Percentiles rank a stretch among this genome's conserved stretches.
These are phyloP conservation scores for Suhomyces emberorum DNA, from an alignment of 805 yeast genomes.

Conservation along the genomic window DNA sequence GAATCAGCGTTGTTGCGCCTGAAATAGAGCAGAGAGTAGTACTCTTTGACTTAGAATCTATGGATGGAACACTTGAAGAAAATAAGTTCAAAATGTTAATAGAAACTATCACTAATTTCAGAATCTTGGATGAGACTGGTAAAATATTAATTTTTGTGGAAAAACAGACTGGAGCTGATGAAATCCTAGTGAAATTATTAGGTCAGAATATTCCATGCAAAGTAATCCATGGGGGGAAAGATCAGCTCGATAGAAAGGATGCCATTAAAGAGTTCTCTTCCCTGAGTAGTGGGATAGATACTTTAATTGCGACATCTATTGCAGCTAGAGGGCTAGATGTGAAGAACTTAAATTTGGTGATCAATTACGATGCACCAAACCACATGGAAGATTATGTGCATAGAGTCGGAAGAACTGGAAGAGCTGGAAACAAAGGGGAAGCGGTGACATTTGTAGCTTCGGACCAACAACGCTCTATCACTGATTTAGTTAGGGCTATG, in stretches of 20 bases:
- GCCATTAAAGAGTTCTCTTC: slow-evolving; percentile 65
- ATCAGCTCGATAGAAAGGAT: slow-evolving; percentile 74
- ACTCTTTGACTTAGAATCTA: slow-evolving; percentile 45
- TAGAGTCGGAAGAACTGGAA: slow-evolving; percentile 92
- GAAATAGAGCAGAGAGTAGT: slow-evolving; percentile 74
- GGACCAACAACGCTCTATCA: slow-evolving; percentile 59
- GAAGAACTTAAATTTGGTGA: slow-evolving; percentile 74
- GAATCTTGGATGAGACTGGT: slow-evolving; percentile 27
- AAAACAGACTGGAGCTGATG: slow-evolving; percentile 83
- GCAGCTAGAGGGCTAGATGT: slow-evolving; percentile 96
- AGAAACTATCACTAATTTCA: slow-evolving; percentile 49
- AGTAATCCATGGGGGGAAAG: slow-evolving; percentile 90
- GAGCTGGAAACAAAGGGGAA: slow-evolving; percentile 77
- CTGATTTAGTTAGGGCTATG: slow-evolving; percentile 69
- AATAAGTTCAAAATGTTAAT: slow-evolving; percentile 55
- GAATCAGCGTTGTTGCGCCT: slow-evolving; percentile 73
- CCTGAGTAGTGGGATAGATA: slow-evolving; percentile 52
- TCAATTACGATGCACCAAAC: slow-evolving; percentile 70
- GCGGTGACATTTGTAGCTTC: slow-evolving; percentile 60
- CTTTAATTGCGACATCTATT: slow-evolving; percentile 87
- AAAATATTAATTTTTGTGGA: slow-evolving; percentile 83
- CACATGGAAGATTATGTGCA: slow-evolving; percentile 96
- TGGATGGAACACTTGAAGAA: slow-evolving; percentile 14
- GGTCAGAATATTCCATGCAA: slow-evolving; percentile 55
- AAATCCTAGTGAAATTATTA: slow-evolving; percentile 51